Evolutionary conservation across 129 eudicot genomes (phyloP).

Genomic region (Pittosporum tobira): DNA sequence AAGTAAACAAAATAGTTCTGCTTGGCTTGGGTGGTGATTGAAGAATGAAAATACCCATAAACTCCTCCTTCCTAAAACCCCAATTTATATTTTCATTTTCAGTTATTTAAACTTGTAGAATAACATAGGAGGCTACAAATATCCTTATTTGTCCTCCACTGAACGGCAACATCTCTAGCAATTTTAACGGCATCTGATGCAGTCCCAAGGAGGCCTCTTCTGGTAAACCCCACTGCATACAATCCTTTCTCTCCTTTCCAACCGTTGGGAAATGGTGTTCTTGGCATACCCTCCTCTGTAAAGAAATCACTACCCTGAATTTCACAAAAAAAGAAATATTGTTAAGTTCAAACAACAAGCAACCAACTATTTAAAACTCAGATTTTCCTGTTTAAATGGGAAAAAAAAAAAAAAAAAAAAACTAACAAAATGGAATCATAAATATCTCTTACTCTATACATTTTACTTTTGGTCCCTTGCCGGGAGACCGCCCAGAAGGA

Average conservation of each 20-base stretch:
- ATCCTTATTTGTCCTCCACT: slow-evolving; percentile 29
- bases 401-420: no score
- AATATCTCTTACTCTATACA: no score
- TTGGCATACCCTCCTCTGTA: slow-evolving; percentile 75
- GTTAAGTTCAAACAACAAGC: no score
- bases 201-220: slow-evolving; percentile 79
- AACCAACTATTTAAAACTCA: no score
- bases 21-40: not conserved
- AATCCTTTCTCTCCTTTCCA: slow-evolving; percentile 85
- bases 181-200: slow-evolving; percentile 64
- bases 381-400: no score
- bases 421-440: no score
- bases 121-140: slow-evolving; percentile 6
- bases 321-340: not conserved
- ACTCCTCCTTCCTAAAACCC: not conserved
- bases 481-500: no score
- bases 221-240: slow-evolving; percentile 77
- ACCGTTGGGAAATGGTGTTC: slow-evolving; percentile 64
- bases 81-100: not conserved
- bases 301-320: slow-evolving; percentile 62
- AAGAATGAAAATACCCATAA: not conserved
- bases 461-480: no score
- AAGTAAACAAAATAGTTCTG: not conserved
- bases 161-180: slow-evolving; percentile 51
- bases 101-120: slow-evolving; percentile 5